Evolutionary conservation across 305 asterid species (phyloP), one percentile per base, ranked within the genome.

Genomic region (Salvia sclarea): DNA sequence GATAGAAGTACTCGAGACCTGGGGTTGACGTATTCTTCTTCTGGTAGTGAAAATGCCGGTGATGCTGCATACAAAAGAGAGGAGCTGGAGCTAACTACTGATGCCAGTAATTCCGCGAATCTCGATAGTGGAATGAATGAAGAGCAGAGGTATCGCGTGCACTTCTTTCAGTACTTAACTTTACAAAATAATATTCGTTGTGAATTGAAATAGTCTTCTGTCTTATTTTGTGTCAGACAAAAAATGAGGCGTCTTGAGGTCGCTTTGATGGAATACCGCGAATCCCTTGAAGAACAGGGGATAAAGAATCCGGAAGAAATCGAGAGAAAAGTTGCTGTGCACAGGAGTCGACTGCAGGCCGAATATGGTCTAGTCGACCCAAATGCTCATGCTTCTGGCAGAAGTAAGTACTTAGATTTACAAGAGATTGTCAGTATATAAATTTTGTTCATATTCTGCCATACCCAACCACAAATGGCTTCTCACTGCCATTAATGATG

Each of bases 211-310:
- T n/a, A 37, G 33, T 33, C 25, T 14, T 52, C 49, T 28, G 54
- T 11, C 48, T 48, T 31, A 14, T 13, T 4, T 58, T 65, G 63
- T 33, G 57, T 28, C 60, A 92, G 98, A 72, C 96, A 84, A 78
- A 92, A 85, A 78, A 56, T 90, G 82, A 90, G 98, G 84, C 92
- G 82, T 13, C 78, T 90, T 64, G 98, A 92, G 80, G 97, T 90
- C 65, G 91, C 87, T 52, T 71, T 92, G 74, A 90, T 92, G 77
- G 96, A 90, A 75, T 92, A 90, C 75, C 94, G 94, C 11, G 98
- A 92, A 84, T 85, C 90, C 75, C 95, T 92, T 73, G 98, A 88
- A 81, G 97, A 92, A 61, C 82, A 82, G 66, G 97, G 97, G 59
- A 66, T 83, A 63, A 83, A 72, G 66, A 74, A 61, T 70, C 41